Base-by-base conservation (phyloP, 495 filamentous ascomycete genomes). In the Neurospora sp. region DNA sequence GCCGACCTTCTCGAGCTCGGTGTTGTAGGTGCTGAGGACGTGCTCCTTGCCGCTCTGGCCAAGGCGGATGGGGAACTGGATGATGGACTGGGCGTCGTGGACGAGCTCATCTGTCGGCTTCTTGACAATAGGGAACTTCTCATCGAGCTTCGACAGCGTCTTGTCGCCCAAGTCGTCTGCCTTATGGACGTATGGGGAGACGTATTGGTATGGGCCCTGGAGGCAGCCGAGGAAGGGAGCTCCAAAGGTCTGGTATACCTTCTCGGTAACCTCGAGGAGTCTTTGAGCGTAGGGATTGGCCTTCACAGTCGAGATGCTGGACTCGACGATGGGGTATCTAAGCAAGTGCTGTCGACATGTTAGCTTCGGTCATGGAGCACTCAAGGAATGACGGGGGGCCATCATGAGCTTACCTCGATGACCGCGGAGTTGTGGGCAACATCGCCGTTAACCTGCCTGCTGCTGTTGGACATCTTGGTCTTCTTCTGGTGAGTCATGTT, bases 51-150 rank as follows among this genome's bases (percentile, higher is more conserved):
- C 89, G 74, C 92, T 87, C n/a, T 82, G 84, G 13, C 87, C 89
- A 70, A 93, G 81, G 36, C 86, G 86, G 66, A 92, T 79, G 17
- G 94, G 94, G 77, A 90, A 88, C 74, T 85, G 86, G 39, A 90
- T 88, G n/a, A 87, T 82, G 74, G 88, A 84, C 76, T 89, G 85
- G 77, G 92, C 87, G 15, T 88, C 90, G 73, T 82, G 85, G 79
- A 90, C 88, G 72, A 99, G 86, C 80, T 92, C 92, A 45, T 89
- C 83, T 11, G 93, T 94, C 28, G 94, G 90, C 82, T 97, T 92
- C 85, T 93, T 97, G 77, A 99, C 89, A 78, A 92, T 87, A 37
- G 96, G 96, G 85, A 97, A 93, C 74, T 84, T 89, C 71, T 86
- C 79, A 73, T 98, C 96, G 75, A 98, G 88, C 76, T 88, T 89